Percentiles rank a stretch among this genome's conserved stretches.
Conservation (phyloP, 768 basidiomycete species). For the Psilocybe sp. region DNA sequence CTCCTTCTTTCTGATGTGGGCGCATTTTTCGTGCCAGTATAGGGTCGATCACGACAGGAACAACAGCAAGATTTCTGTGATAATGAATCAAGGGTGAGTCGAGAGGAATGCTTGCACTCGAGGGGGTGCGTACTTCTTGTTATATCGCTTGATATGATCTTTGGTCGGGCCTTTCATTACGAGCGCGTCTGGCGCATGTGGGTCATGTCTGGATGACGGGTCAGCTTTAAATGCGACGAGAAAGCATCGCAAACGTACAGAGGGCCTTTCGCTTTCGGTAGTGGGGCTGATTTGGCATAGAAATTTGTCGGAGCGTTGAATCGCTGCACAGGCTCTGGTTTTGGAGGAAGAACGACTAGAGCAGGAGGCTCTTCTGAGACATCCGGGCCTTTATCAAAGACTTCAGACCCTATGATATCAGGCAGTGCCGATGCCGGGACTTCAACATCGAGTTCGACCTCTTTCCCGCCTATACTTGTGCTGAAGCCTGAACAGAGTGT, state of each 20-base stretch:
- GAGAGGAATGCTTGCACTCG: neutral
- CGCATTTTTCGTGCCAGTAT: slow-evolving; percentile 73
- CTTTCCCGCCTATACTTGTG: slow-evolving; percentile 52
- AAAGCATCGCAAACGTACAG: slow-evolving; percentile 37
- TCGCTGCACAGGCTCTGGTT: slow-evolving; percentile 12
- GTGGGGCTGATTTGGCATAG: slow-evolving; percentile 39
- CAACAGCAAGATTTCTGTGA: slow-evolving; percentile 56
- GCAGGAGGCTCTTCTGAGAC: neutral
- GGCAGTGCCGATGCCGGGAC: slow-evolving; percentile 54
- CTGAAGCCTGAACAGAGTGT: slow-evolving; percentile 43
- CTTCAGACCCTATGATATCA: slow-evolving; percentile 19
- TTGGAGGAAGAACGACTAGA: slow-evolving; percentile 7
- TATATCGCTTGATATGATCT: slow-evolving; percentile 62
- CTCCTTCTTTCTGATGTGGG: slow-evolving; percentile 88
- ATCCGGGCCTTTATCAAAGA: neutral
- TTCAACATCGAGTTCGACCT: slow-evolving; percentile 57
- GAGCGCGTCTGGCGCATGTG: slow-evolving; percentile 70
- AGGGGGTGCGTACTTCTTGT: slow-evolving; percentile 55
- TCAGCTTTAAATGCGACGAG: neutral
- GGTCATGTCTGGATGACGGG: slow-evolving; percentile 62
- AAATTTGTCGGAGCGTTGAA: slow-evolving; percentile 61
- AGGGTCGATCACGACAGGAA: slow-evolving; percentile 90
- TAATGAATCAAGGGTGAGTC: slow-evolving; percentile 5
- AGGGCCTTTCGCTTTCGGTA: slow-evolving; percentile 37
- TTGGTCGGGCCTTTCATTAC: slow-evolving; percentile 81